Percentiles rank a stretch among this genome's conserved stretches.
Evolutionary conservation across 257 asterid genomes (phyloP).

Genomic region (Paulownia fortunei): DNA sequence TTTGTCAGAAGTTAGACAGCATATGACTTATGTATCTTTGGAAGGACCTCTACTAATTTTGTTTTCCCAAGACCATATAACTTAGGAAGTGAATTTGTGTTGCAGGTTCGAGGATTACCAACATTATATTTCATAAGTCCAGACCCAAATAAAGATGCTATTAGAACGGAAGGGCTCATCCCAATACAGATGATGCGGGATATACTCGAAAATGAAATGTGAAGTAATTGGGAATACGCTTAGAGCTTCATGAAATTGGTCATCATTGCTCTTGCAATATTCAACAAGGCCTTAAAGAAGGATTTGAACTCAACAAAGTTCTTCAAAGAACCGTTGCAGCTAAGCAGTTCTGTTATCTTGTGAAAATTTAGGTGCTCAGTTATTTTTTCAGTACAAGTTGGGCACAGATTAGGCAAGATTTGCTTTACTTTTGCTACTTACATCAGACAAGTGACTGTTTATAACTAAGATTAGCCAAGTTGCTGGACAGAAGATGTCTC

Average conservation of each 20-base stretch:
- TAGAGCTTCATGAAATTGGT: background rate
- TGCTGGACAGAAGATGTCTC: background rate
- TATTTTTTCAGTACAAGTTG: slow-evolving; percentile 20
- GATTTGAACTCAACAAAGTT: background rate
- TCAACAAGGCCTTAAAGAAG: background rate
- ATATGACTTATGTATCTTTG: background rate
- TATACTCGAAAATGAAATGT: slow-evolving; percentile 83
- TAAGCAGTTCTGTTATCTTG: slow-evolving; percentile 21
- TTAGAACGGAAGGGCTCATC: slow-evolving; percentile 95
- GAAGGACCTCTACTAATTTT: too few relatives aligned
- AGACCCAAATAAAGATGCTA: slow-evolving; percentile 84
- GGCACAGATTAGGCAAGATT: slow-evolving; percentile 15
- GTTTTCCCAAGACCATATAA: background rate
- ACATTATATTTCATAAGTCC: slow-evolving; percentile 92
- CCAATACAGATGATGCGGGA: slow-evolving; percentile 92
- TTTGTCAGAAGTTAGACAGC: background rate
- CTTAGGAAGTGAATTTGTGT: slow-evolving; percentile 1
- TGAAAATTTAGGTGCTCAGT: slow-evolving; percentile 30
- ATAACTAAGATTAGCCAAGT: slow-evolving; percentile 22
- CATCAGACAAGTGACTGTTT: background rate
- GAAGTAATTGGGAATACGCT: slow-evolving; percentile 24
- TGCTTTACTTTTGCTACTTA: background rate
- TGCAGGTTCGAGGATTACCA: slow-evolving; percentile 93
- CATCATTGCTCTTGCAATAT: background rate
- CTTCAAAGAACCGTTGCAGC: slow-evolving; percentile 26